Evolutionary conservation across 257 asterid genomes (phyloP), one percentile per base, ranked within the genome.

Genomic region (Fraxinus anomala): DNA sequence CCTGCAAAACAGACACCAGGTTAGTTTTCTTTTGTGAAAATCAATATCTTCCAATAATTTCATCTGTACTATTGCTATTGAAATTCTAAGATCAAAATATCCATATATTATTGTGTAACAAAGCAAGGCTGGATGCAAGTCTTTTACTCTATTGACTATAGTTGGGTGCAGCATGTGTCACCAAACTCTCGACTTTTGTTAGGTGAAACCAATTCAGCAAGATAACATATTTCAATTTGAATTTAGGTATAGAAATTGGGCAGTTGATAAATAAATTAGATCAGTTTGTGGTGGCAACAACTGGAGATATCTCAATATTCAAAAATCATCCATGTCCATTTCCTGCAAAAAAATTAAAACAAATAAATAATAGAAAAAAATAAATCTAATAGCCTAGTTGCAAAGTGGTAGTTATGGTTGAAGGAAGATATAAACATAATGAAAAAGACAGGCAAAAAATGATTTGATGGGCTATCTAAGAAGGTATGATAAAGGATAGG

Each of bases 261-360:
- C 19, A 36, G 68, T 73, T 76, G 68, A 59, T 68, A 14, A 42
- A 76, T 42, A 67, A 76, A 80, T 61, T 37, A 68, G 51, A n/a
- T 77, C 44, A 79, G 34, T 47, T 59, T 47, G 68, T 44, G 67
- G 56, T 68, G 74, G 67, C 83, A 51, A n/a, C 81, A 83, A 21
- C 76, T 68, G 76, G 56, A 49, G 3, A 63, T 61, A 61, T 61
- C 28, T 24, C 21, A 26, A 63, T 63, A 63, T 23, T 63, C 81
- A 24, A 26, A 16, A 26, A n/a, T 44, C 65, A 42, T 56, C 66
- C 42, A 21, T 66, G 56, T 68, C 37, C 9, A 30, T 36, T 71
- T 63, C 14, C 40, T 72, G 68, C 10, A 40, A 66, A 63, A 10
- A 66, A 16, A 24, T 30, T 8, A 0, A 9, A 76, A 63, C 14